Evolutionary conservation across 2,329 filamentous ascomycete species (phyloP), one percentile per base, ranked within the genome.

Genomic region (Apiospora aurea): DNA sequence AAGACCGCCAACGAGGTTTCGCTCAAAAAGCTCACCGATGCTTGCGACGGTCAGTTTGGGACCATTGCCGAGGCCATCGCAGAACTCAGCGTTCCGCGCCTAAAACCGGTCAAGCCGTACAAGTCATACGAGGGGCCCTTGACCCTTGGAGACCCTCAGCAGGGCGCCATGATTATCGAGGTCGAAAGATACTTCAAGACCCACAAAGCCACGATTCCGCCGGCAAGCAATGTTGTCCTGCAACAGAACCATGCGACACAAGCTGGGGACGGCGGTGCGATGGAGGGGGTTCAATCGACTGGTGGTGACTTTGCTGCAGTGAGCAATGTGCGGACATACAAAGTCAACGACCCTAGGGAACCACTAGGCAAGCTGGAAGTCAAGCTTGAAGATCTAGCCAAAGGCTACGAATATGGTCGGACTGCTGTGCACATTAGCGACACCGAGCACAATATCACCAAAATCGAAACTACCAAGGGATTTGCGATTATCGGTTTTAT

Each of bases 171-270:
- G 78, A 89, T 87, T 29, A 97, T 99, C 78, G 91, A 94, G 71
- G 92, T 99, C 1, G 95, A 98, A 81, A 90, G 96, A 71, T 99
- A 97, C 80, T 96, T 95, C 77, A 93, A 93, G 80, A 96, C 93
- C 0, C 94, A 95, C 82, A 84, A 92, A 41, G 94, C 94, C 10
- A 89, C 89, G 73, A 88, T 95, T 1, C 90, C 92, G 2, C 88
- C 92, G 11, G 94, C 96, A 38, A 97, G 91, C 79, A 92, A 90
- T 1, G 97, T 96, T 71, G 92, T 94, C 4, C 75, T 87, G 70
- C 87, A 85, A 70, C 73, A 68, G 3, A 83, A 84, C 10, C 88
- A 90, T 47, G 80, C 82, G 2, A 86, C 82, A 49, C 84, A 73
- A 1, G 82, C 87, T 0, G 76, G 88, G 18, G 82, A 83, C 2